These are phyloP conservation scores for Macrotyloma uniflorum DNA, from an alignment of 306 rosid species.

Conservation along the genomic window DNA sequence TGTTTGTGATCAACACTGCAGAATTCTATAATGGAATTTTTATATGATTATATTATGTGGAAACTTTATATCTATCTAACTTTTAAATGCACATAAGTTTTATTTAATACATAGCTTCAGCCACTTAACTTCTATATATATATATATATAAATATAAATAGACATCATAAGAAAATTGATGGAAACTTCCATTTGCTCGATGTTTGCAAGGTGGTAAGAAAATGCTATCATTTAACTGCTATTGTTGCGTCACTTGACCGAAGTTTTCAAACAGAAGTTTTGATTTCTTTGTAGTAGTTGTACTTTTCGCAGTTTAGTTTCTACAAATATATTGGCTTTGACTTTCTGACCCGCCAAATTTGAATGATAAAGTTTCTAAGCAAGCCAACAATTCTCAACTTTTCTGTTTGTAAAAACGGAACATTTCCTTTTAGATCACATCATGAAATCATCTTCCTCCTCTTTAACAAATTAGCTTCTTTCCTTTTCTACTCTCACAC, in stretches of 20 bases:
- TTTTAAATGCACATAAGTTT: background rate
- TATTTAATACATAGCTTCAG: background rate
- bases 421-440: background rate
- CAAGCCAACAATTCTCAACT: constrained; percentile 14
- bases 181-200: background rate
- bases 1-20: background rate
- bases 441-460: constrained; percentile 12
- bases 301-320: background rate
- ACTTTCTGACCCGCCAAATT: constrained; percentile 26
- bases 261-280: background rate
- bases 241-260: background rate
- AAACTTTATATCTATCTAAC: background rate
- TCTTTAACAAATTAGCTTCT: background rate
- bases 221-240: background rate
- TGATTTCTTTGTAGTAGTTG: background rate
- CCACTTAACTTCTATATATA: background rate
- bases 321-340: background rate
- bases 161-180: background rate
- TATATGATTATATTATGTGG: background rate
- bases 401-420: background rate
- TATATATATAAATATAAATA: no score
- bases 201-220: background rate
- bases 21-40: background rate
- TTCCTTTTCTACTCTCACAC: background rate
- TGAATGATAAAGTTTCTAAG: background rate